Base-by-base conservation (phyloP, 176 grass and related monocot genomes). In the Typha latifolia region DNA sequence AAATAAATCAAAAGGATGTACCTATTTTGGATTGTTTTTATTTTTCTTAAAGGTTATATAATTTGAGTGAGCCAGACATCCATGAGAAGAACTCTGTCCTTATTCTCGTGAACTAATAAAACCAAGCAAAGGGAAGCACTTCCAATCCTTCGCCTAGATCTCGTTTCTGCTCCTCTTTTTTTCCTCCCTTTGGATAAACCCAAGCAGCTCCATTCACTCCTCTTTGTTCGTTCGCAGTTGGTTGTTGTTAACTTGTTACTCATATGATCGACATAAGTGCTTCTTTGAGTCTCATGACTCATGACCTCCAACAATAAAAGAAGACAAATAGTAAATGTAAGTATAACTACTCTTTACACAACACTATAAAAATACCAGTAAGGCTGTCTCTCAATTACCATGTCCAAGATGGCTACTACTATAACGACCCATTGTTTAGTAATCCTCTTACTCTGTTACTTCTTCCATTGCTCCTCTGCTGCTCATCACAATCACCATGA, bases 401-500 rank as follows among this genome's bases (percentile, higher is more conserved):
- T 6, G 20, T 23, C 49, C 14, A 70, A 12, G 24, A 63, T 74
- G 71, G 61, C 12, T 59, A 19, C 15, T 9, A 47, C 6, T 20
- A 12, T 14, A 18, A 73, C 22, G 14, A 21, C 31, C 4, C 26
- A 48, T 11, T 72, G 52, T 52, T 48, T 11, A 5, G 18, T 24
- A 12, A 32, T 64, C 24, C 47, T 74, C 71, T 29, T 24, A 5
- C 47, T 49, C 3, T n/a, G 43, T 5, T 31, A 5, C 71, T 7
- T 74, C 47, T 51, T 74, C 61, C n/a, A 14, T 14, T 64, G 15
- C 7, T 74, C 47, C 23, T 29, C 61, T 48, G 43, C 71, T 32
- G 61, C 47, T 51, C 48, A 51, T 22, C 53, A 59, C 53, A n/a
- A 10, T 6, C 53, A 59, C 53, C 53, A 10, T 6, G 71, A 10